Percentiles rank a stretch among this genome's conserved stretches.
Conservation (phyloP, 805 yeast genomes). For the Candida multigemmis region DNA sequence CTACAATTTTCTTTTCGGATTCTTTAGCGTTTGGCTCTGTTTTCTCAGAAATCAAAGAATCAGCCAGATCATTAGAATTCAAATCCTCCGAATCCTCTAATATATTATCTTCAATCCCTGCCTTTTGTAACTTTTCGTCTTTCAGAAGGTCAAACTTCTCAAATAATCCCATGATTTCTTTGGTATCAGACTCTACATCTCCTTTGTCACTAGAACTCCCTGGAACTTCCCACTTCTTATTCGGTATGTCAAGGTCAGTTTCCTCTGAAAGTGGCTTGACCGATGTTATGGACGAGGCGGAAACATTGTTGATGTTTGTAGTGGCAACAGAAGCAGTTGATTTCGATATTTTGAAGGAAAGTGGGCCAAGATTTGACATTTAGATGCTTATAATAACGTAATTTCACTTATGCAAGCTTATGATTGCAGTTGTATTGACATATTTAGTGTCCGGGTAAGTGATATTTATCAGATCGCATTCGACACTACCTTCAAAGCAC, state of each 20-base stretch:
- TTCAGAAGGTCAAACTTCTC: conserved; percentile 22
- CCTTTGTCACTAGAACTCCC: too few relatives aligned
- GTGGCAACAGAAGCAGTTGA: conserved; percentile 35
- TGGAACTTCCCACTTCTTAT: too few relatives aligned
- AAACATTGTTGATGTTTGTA: conserved; percentile 17
- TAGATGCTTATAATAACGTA: too few relatives aligned
- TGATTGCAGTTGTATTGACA: too few relatives aligned
- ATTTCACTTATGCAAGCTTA: too few relatives aligned
- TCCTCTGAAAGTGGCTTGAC: not conserved
- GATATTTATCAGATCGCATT: too few relatives aligned
- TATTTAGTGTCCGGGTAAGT: too few relatives aligned
- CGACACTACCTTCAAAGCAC: too few relatives aligned
- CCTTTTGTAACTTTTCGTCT: conserved; percentile 4
- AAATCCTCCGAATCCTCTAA: conserved; percentile 4
- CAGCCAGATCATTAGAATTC: not conserved
- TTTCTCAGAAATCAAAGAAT: not conserved
- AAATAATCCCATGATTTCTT: conserved; percentile 22
- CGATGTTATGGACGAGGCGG: conserved; percentile 7
- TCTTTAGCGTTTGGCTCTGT: not conserved
- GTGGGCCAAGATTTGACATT: too few relatives aligned
- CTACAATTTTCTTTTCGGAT: too few relatives aligned
- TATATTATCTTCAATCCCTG: conserved; percentile 5
- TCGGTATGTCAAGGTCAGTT: not conserved
- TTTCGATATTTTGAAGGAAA: conserved; percentile 26
- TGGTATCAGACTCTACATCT: too few relatives aligned